A percentile compares a stretch with the other conserved stretches of the same genome.
phyloP scores from a whole-genome alignment of 495 filamentous ascomycete genomes.

The Talaromyces trachyspermus region DNA sequence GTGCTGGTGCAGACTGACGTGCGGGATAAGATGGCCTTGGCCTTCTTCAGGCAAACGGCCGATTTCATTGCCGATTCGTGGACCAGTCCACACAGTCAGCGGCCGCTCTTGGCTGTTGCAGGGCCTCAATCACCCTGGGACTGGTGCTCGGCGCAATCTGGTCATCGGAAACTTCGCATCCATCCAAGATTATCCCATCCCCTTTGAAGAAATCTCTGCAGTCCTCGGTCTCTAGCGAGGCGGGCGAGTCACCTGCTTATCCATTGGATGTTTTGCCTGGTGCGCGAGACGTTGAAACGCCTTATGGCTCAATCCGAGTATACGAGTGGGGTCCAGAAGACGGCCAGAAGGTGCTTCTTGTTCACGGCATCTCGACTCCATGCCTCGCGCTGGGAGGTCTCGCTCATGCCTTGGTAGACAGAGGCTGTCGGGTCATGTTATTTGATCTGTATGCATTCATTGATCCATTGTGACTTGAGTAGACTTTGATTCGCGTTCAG shows the following conservation, averaged over 20 bases:
- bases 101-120: conserved; percentile 34
- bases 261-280: conserved; percentile 71
- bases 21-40: conserved; percentile 19
- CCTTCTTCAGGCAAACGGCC: conserved; percentile 32
- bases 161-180: conserved; percentile 10
- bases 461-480: too few species aligned
- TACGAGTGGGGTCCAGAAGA: conserved; percentile 87
- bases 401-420: conserved; percentile 60
- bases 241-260: conserved; percentile 53
- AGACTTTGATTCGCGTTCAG: too few species aligned
- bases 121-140: conserved; percentile 35
- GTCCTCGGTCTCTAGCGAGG: conserved; percentile 35
- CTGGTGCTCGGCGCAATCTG: conserved; percentile 32
- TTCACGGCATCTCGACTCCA: conserved; percentile 85
- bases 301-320: conserved; percentile 72
- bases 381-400: conserved; percentile 63
- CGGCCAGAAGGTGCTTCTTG: conserved; percentile 69
- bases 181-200: conserved; percentile 32
- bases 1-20: neutral
- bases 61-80: conserved; percentile 33
- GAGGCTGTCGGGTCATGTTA: conserved; percentile 76
- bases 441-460: conserved; percentile 49
- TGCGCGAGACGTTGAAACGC: conserved; percentile 61
- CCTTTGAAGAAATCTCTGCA: conserved; percentile 41
- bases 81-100: conserved; percentile 28